Percentiles rank a stretch among this genome's conserved stretches.
Evolutionary conservation across 192 early-diverging fungal genomes (phyloP).

Genomic region (Cetraspora pellucida): DNA sequence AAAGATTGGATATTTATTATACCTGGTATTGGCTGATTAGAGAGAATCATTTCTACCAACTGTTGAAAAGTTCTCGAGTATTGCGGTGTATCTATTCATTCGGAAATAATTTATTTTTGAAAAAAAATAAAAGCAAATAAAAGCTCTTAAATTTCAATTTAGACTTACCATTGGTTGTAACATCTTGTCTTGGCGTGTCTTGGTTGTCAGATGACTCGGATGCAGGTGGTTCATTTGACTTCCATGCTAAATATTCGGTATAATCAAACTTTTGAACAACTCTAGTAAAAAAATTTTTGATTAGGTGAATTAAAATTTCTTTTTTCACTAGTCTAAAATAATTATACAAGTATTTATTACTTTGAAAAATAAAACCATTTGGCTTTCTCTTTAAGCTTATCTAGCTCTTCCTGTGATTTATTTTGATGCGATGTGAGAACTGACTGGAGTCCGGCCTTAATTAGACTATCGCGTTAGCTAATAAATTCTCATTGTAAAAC

Average conservation of each 20-base stretch:
- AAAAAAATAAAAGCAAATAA: neutral
- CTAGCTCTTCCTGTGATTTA: slow-evolving; percentile 33
- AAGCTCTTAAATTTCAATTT: neutral
- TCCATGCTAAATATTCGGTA: slow-evolving; percentile 43
- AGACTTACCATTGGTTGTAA: neutral
- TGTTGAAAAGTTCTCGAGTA: slow-evolving; percentile 21
- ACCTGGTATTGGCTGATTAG: slow-evolving; percentile 46
- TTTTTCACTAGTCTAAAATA: neutral
- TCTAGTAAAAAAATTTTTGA: slow-evolving; percentile 30
- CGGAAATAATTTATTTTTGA: neutral
- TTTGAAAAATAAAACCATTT: slow-evolving; percentile 52
- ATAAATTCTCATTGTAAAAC: neutral
- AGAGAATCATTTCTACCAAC: slow-evolving; percentile 48
- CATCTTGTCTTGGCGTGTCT: neutral
- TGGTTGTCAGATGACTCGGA: neutral
- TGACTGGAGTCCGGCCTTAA: slow-evolving; percentile 42
- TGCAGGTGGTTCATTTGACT: neutral
- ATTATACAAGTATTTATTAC: slow-evolving; percentile 30
- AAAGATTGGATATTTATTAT: neutral
- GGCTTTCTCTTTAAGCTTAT: slow-evolving; percentile 38
- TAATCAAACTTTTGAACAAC: slow-evolving; percentile 41
- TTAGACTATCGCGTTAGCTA: too few relatives aligned
- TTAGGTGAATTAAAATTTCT: neutral
- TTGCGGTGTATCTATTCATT: slow-evolving; percentile 16
- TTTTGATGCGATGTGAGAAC: slow-evolving; percentile 37